Evolutionary conservation across 2,329 filamentous ascomycete genomes (phyloP).

Genomic region (Trichoderma brevicompactum): DNA sequence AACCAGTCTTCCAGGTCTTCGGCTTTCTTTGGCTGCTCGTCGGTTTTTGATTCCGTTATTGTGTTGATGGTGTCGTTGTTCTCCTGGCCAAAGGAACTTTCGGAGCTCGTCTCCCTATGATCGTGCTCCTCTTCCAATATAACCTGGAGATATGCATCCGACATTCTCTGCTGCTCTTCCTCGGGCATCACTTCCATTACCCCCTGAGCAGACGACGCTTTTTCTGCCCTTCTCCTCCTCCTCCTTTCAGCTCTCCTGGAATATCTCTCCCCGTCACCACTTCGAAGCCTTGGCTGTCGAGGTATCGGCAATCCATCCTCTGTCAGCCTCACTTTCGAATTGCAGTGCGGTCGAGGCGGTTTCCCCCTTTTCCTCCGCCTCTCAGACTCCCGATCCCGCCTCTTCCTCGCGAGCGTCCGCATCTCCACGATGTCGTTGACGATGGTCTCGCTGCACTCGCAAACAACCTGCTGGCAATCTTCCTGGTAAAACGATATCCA

Average conservation of each 20-base stretch:
- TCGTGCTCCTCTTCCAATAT: background rate
- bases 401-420: background rate
- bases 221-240: background rate
- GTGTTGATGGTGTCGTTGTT: background rate
- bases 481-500: constrained; percentile 45
- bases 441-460: constrained; percentile 1
- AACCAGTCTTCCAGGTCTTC: background rate
- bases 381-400: background rate
- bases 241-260: background rate
- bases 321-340: constrained; percentile 1
- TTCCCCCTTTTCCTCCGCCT: background rate
- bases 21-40: background rate
- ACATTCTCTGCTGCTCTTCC: background rate
- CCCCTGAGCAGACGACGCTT: background rate
- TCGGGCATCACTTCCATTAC: background rate
- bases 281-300: constrained; percentile 6
- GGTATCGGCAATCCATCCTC: constrained; percentile 20
- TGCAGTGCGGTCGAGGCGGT: background rate
- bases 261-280: background rate
- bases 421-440: constrained; percentile 14
- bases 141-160: no score
- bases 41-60: background rate
- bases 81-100: background rate
- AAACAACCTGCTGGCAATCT: background rate
- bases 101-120: background rate